Conservation (phyloP, 306 rosid species). For the Prunus padus region DNA sequence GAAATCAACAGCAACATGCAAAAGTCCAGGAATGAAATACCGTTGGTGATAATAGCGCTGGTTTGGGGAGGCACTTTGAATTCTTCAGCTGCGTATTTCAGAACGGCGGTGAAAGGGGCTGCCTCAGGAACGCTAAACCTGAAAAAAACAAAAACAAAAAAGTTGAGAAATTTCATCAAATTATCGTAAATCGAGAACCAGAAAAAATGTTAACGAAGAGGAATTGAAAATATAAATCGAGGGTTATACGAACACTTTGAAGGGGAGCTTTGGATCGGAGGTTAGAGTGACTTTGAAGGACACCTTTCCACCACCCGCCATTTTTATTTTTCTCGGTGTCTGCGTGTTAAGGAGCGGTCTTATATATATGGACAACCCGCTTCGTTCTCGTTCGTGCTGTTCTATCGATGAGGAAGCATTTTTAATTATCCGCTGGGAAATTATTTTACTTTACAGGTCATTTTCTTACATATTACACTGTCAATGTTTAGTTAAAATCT, state of each 20-base stretch:
- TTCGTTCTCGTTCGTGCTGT: not conserved
- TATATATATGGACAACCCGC: not conserved
- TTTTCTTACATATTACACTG: too few relatives aligned
- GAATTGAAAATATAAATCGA: not conserved
- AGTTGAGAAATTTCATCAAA: not conserved
- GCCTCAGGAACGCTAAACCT: constrained; percentile 99
- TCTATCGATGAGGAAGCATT: not conserved
- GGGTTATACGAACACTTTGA: constrained; percentile 66
- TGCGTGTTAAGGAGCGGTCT: not conserved
- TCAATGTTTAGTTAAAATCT: too few relatives aligned
- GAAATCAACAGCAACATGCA: not conserved
- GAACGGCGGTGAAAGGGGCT: constrained; percentile 97
- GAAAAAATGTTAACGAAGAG: not conserved
- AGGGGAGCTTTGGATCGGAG: constrained; percentile 98
- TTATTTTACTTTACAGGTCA: too few relatives aligned
- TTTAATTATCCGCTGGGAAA: too few relatives aligned
- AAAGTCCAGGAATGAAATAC: constrained; percentile 31
- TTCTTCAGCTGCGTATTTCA: constrained; percentile 94
- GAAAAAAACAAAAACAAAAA: constrained; percentile 11
- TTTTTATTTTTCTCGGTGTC: constrained; percentile 7
- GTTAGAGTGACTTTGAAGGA: constrained; percentile 98
- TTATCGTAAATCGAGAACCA: not conserved
- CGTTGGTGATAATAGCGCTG: constrained; percentile 97
- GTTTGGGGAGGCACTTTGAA: constrained; percentile 99
- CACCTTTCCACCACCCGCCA: constrained; percentile 96